Percentiles rank a stretch among this genome's conserved stretches.
Conservation (phyloP, 768 basidiomycete species). For the Pholiota conissans region DNA sequence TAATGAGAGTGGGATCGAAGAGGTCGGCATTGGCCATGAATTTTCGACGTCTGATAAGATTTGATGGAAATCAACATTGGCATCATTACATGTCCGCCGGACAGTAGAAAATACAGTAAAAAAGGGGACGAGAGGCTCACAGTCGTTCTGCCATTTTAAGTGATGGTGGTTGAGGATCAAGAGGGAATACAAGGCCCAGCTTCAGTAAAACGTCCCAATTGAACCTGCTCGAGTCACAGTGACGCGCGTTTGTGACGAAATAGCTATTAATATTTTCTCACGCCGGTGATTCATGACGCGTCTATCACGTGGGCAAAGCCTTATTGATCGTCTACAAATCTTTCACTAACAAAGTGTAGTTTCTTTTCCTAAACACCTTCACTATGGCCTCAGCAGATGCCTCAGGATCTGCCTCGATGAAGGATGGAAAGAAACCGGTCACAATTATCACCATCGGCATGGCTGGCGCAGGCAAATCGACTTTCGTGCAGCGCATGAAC, state of each 20-base stretch:
- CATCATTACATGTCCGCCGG: not conserved
- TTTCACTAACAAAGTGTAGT: not conserved
- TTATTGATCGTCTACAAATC: not conserved
- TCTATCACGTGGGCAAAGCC: not conserved
- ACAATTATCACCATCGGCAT: constrained; percentile 92
- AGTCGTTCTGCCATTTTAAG: constrained; percentile 22
- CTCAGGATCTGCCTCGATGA: constrained; percentile 5
- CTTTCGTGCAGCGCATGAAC: constrained; percentile 94
- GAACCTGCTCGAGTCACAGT: too few species aligned
- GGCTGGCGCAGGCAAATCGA: constrained; percentile 98
- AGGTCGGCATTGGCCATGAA: constrained; percentile 20
- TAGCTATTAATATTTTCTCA: not conserved
- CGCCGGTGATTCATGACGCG: not conserved
- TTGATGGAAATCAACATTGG: not conserved
- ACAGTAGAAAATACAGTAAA: not conserved
- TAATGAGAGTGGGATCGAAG: constrained; percentile 17
- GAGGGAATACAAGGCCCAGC: too few species aligned
- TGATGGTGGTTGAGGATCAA: constrained; percentile 9
- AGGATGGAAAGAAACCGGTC: constrained; percentile 59
- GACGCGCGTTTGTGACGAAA: too few species aligned
- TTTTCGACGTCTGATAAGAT: constrained; percentile 17
- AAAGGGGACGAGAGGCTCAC: constrained; percentile 12
- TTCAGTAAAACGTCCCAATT: too few species aligned
- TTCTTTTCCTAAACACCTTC: not conserved
- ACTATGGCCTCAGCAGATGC: constrained; percentile 6